Conservation (phyloP, 2,329 filamentous ascomycete genomes). For the Penicillium sp. region DNA sequence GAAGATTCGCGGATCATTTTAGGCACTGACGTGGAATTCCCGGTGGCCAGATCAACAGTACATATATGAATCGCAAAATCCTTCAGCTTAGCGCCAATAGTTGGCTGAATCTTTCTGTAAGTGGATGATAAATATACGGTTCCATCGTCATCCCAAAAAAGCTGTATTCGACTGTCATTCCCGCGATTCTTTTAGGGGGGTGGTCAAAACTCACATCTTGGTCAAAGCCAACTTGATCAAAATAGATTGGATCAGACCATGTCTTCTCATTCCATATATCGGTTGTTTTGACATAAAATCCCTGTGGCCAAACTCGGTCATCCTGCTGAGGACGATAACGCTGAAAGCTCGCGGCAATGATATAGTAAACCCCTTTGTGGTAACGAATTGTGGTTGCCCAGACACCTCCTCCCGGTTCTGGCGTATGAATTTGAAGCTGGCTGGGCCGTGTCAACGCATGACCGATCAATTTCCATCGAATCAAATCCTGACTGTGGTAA, state of each 20-base stretch:
- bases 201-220: slow-evolving; percentile 46
- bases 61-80: slow-evolving; percentile 50
- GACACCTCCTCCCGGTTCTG: slow-evolving; percentile 36
- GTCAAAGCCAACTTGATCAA: slow-evolving; percentile 55
- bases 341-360: slow-evolving; percentile 48
- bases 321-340: slow-evolving; percentile 39
- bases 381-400: slow-evolving; percentile 53
- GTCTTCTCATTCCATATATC: slow-evolving; percentile 52
- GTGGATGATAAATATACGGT: slow-evolving; percentile 51
- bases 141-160: slow-evolving; percentile 53
- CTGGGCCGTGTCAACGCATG: slow-evolving; percentile 35
- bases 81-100: slow-evolving; percentile 43
- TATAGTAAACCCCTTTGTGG: slow-evolving; percentile 46
- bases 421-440: slow-evolving; percentile 37
- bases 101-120: slow-evolving; percentile 37
- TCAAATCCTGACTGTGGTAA: slow-evolving; percentile 53
- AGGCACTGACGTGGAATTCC: slow-evolving; percentile 32
- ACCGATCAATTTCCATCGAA: slow-evolving; percentile 40
- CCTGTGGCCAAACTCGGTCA: slow-evolving; percentile 52
- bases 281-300: slow-evolving; percentile 55
- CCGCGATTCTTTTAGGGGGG: too few relatives aligned
- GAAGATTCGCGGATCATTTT: slow-evolving; percentile 46
- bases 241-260: slow-evolving; percentile 56
- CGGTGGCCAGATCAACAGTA: slow-evolving; percentile 34
- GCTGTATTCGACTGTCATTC: slow-evolving; percentile 21